Evolutionary conservation across 257 asterid species (phyloP).

Genomic region (Ilex asprella): DNA sequence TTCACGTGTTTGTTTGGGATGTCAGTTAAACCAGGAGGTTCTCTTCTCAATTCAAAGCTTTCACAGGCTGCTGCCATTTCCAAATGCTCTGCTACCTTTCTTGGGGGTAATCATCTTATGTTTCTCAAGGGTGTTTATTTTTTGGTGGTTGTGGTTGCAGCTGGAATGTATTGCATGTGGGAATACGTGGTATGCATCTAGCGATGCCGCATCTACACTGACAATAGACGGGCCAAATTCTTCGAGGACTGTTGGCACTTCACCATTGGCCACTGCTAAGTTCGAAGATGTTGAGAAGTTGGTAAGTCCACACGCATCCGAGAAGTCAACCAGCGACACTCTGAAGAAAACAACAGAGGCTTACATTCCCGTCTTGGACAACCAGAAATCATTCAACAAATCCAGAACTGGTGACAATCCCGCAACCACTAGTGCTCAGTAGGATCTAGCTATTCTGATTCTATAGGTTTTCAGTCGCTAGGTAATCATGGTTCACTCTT

Average conservation of each 20-base stretch:
- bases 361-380: conserved; percentile 35
- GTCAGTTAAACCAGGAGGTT: no score
- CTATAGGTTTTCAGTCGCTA: background rate
- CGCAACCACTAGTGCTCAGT: background rate
- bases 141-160: conserved; percentile 25
- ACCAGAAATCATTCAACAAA: conserved; percentile 37
- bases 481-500: no score
- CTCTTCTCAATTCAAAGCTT: no score
- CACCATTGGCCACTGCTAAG: conserved; percentile 65
- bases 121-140: background rate
- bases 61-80: no score
- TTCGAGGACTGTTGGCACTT: conserved; percentile 37
- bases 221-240: conserved; percentile 59
- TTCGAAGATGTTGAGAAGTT: conserved; percentile 56
- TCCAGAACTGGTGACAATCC: conserved; percentile 20
- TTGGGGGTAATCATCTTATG: no score
- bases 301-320: conserved; percentile 48
- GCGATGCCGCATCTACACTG: conserved; percentile 62
- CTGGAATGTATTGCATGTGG: conserved; percentile 82
- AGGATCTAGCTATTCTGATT: conserved; percentile 16
- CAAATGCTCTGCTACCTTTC: no score
- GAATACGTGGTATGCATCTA: conserved; percentile 66
- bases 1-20: no score
- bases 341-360: conserved; percentile 50
- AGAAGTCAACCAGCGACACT: conserved; percentile 27